These are phyloP conservation scores for Jamesozyma lodderae DNA, from an alignment of 805 yeast species.

Conservation along the genomic window DNA sequence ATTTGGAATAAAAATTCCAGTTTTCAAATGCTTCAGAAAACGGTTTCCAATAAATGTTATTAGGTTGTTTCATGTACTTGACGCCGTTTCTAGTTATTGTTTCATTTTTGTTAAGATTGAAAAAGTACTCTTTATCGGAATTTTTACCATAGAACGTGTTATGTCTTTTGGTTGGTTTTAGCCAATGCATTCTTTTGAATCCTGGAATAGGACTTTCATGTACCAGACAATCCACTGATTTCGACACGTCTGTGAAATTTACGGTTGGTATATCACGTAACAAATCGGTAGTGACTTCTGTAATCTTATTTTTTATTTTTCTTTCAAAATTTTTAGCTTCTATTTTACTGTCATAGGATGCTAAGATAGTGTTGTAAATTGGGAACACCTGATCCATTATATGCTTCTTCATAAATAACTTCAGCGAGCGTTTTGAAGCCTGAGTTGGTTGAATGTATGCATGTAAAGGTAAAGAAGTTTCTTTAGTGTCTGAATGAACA, in stretches of 20 bases:
- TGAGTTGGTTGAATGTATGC: constrained; percentile 21
- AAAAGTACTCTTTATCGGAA: constrained; percentile 18
- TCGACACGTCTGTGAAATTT: constrained; percentile 13
- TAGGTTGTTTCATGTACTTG: constrained; percentile 22
- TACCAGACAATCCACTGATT: constrained; percentile 22
- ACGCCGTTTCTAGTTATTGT: constrained; percentile 22
- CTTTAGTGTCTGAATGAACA: constrained; percentile 16
- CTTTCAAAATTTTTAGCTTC: constrained; percentile 13
- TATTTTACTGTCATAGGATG: constrained; percentile 10
- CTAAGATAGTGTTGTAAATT: constrained; percentile 15
- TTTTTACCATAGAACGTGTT: constrained; percentile 20
- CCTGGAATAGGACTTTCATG: constrained; percentile 22
- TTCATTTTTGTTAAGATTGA: constrained; percentile 11
- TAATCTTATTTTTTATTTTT: constrained; percentile 10
- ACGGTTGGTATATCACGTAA: constrained; percentile 17
- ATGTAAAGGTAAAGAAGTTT: constrained; percentile 16
- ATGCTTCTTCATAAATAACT: constrained; percentile 14
- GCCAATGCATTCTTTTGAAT: constrained; percentile 30
- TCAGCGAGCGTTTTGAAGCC: constrained; percentile 12
- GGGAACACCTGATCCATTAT: constrained; percentile 20
- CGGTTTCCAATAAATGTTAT: constrained; percentile 15
- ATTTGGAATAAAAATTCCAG: constrained; percentile 19
- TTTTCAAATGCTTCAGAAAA: constrained; percentile 23
- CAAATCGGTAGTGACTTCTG: constrained; percentile 12
- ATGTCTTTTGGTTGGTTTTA: constrained; percentile 22